Percentiles rank a stretch among this genome's conserved stretches.
These are phyloP conservation scores for Evernia prunastri DNA, from an alignment of 495 filamentous ascomycete species.

Conservation along the genomic window DNA sequence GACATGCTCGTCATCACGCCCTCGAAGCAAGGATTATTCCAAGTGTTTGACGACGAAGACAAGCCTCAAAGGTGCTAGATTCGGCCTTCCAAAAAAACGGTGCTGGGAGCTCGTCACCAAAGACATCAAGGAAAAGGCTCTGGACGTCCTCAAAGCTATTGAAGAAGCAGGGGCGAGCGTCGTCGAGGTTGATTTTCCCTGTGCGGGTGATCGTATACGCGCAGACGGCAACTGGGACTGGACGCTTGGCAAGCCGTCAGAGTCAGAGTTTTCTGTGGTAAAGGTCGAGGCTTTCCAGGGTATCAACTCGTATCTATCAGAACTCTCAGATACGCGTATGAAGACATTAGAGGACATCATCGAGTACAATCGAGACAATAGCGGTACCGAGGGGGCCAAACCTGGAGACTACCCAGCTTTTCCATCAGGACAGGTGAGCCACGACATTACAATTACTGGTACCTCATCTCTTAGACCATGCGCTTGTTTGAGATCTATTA, in stretches of 20 bases:
- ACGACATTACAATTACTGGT: neutral
- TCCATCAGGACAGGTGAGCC: slow-evolving; percentile 22
- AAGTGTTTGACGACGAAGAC: slow-evolving; percentile 8
- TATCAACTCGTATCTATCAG: slow-evolving; percentile 26
- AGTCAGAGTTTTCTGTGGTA: slow-evolving; percentile 28
- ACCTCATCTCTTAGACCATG: neutral
- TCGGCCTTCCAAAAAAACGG: slow-evolving; percentile 27
- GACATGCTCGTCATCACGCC: slow-evolving; percentile 4
- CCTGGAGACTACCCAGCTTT: slow-evolving; percentile 25
- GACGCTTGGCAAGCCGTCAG: slow-evolving; percentile 18
- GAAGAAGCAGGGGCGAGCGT: slow-evolving; percentile 23
- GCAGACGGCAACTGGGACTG: slow-evolving; percentile 29
- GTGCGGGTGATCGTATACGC: slow-evolving; percentile 27
- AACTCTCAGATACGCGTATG: slow-evolving; percentile 20
- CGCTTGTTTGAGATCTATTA: neutral
- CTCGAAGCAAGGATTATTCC: slow-evolving; percentile 14
- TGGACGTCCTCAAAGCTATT: slow-evolving; percentile 19
- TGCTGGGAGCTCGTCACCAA: slow-evolving; percentile 26
- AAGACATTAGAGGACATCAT: slow-evolving; percentile 25
- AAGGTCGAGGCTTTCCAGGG: slow-evolving; percentile 29
- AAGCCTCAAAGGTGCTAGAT: slow-evolving; percentile 27
- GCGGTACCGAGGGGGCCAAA: slow-evolving; percentile 23
- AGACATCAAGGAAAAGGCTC: slow-evolving; percentile 8
- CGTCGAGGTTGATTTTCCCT: slow-evolving; percentile 24
- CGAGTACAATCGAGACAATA: slow-evolving; percentile 20